Base-by-base conservation (phyloP, 2,329 filamentous ascomycete species). In the Paracoccidioides lutzii region DNA sequence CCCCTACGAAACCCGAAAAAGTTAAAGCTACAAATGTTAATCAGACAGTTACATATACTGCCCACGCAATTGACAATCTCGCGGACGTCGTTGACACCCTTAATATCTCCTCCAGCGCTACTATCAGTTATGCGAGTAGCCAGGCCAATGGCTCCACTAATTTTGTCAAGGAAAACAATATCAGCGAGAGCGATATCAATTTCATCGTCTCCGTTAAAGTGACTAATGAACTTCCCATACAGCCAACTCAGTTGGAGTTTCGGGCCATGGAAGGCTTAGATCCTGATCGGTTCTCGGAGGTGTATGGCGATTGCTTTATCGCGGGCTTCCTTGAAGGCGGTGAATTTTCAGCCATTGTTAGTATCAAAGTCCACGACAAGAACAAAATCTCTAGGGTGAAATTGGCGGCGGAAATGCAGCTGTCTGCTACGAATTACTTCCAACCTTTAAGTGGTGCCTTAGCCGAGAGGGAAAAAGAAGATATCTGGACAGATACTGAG, bases 11-110 rank as follows among this genome's bases (percentile, higher is more conserved):
- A 32, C 7, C 42, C 7, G 42, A 37, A 46, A 46, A 46, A 15
- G 10, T 30, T n/a, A 46, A 38, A 14, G 7, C 43, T 48, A 41
- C 53, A 43, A 57, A 55, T 9, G 41, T 65, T 14, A 67, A 63
- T 52, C 65, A 67, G 53, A 67, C 61, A 38, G 65, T 68, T 10
- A 67, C 65, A 22, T 66, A 64, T 53, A 66, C 62, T 9, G 66
- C 64, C 4, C 59, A 63, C 5, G 63, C 63, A 4, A 67, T 68
- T 15, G 66, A 69, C 56, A 69, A 69, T 54, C 61, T 67, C 8
- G 68, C 65, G 48, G 70, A 72, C 48, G 68, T 72, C 52, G 69
- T 69, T 55, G 68, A 72, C 56, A 65, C 67, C 4, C 65, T 72
- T 49, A 72, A 71, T 58, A 70, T 72, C 33, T 70, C 68, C 0